phyloP scores from a whole-genome alignment of 352 stramenopile species.

The Phytophthora citricola region DNA sequence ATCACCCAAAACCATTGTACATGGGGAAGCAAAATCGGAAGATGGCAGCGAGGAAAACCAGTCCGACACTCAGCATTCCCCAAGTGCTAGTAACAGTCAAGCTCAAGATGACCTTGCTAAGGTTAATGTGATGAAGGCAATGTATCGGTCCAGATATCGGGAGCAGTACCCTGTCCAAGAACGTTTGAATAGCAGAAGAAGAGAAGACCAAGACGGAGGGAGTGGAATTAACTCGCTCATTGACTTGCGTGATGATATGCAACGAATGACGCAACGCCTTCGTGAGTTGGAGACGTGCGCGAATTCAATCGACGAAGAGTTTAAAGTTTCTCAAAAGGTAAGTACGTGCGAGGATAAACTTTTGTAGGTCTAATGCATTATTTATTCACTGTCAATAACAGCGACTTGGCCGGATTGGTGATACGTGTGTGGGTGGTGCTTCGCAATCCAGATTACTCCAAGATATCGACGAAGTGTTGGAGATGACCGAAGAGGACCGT shows the following conservation, averaged over 20 bases:
- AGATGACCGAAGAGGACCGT: slow-evolving; percentile 5
- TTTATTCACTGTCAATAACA: not conserved
- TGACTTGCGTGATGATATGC: slow-evolving; percentile 53
- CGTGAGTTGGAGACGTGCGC: slow-evolving; percentile 55
- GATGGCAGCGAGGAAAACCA: slow-evolving; percentile 29
- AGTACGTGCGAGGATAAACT: slow-evolving; percentile 3
- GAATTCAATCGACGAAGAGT: slow-evolving; percentile 65
- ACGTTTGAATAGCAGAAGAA: slow-evolving; percentile 1
- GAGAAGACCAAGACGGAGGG: slow-evolving; percentile 10
- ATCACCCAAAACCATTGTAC: not conserved
- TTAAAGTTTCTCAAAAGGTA: slow-evolving; percentile 58
- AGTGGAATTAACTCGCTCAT: slow-evolving; percentile 36
- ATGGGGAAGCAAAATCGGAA: slow-evolving; percentile 7
- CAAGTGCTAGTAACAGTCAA: slow-evolving; percentile 1
- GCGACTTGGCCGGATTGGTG: slow-evolving; percentile 28
- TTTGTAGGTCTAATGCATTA: no score
- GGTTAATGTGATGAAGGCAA: slow-evolving; percentile 10
- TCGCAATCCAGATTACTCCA: slow-evolving; percentile 16
- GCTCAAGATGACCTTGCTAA: slow-evolving; percentile 4
- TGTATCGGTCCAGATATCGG: slow-evolving; percentile 26
- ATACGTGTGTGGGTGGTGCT: slow-evolving; percentile 1
- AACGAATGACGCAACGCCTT: slow-evolving; percentile 57
- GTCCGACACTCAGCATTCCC: slow-evolving; percentile 15
- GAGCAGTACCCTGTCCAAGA: slow-evolving; percentile 21
- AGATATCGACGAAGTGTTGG: slow-evolving; percentile 31